A percentile compares a stretch with the other conserved stretches of the same genome.
phyloP scores from a whole-genome alignment of 1,139 yeast genomes.

The Arxiozyma heterogenica region DNA sequence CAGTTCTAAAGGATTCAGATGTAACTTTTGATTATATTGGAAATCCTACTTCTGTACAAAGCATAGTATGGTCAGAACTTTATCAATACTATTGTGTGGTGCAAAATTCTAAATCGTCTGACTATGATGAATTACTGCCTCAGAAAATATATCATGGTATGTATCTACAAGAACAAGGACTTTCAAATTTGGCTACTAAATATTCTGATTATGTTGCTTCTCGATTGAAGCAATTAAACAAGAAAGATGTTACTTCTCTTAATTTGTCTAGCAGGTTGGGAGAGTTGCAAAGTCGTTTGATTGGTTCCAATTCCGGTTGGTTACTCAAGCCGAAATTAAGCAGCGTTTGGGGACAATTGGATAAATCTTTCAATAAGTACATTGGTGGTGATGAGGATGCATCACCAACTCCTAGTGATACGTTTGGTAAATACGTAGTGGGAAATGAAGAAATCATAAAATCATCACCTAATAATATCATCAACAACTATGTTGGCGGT shows the following conservation, averaged over 20 bases:
- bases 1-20: conserved; percentile 17
- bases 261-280: conserved; percentile 18
- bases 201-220: conserved; percentile 22
- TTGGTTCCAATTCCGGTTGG: conserved; percentile 28
- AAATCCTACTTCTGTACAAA: conserved; percentile 19
- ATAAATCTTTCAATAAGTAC: conserved; percentile 68
- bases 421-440: conserved; percentile 57
- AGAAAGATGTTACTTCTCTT: conserved; percentile 14
- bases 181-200: conserved; percentile 23
- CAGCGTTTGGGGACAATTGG: conserved; percentile 80
- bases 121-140: conserved; percentile 18
- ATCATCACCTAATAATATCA: neutral
- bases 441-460: neutral
- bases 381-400: conserved; percentile 75
- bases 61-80: conserved; percentile 40
- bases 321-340: conserved; percentile 72
- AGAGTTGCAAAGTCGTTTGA: conserved; percentile 20
- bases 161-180: conserved; percentile 24
- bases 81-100: conserved; percentile 43
- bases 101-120: conserved; percentile 16
- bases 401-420: conserved; percentile 37
- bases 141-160: conserved; percentile 27
- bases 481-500: neutral
- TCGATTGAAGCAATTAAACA: conserved; percentile 19
- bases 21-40: conserved; percentile 24